Percentiles rank a stretch among this genome's conserved stretches.
Conservation (phyloP, 139 green algal species). For the Chlamydomonas schloesseri region DNA sequence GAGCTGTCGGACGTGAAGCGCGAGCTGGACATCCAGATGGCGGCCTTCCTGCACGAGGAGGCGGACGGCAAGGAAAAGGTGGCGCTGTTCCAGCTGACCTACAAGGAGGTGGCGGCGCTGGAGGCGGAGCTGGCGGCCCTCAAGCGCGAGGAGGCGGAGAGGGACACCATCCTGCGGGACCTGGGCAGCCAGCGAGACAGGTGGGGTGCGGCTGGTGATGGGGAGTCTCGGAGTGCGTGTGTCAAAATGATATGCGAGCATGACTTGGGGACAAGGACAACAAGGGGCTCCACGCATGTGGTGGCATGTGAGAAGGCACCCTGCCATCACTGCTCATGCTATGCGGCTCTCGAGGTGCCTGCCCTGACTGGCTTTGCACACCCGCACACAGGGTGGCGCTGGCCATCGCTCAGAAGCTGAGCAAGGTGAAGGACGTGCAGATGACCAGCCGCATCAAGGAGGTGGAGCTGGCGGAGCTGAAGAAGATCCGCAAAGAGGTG, state of each 20-base stretch:
- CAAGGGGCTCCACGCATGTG: no score
- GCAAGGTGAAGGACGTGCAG: constrained; percentile 61
- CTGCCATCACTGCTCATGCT: no score
- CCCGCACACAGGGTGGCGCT: constrained; percentile 53
- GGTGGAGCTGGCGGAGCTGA: constrained; percentile 73
- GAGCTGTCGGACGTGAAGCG: constrained; percentile 52
- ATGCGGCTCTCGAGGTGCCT: no score
- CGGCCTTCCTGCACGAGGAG: constrained; percentile 77
- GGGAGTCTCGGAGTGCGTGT: no score
- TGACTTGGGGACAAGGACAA: not conserved
- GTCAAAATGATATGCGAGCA: no score
- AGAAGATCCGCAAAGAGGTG: constrained; percentile 69
- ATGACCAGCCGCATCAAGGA: constrained; percentile 56
- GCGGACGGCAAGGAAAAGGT: constrained; percentile 73
- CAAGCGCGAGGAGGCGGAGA: constrained; percentile 65
- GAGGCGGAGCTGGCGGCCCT: constrained; percentile 66
- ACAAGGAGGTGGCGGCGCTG: constrained; percentile 62
- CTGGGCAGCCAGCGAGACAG: constrained; percentile 59
- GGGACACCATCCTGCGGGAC: constrained; percentile 54
- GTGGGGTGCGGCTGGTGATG: not conserved
- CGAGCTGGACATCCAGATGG: constrained; percentile 78
- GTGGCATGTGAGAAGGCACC: no score
- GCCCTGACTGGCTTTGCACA: no score
- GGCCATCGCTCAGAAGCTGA: constrained; percentile 62
- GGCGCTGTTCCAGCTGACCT: constrained; percentile 57